Conservation (phyloP, 1,284 basidiomycete species). For the Papiliotrema nemorosa region DNA sequence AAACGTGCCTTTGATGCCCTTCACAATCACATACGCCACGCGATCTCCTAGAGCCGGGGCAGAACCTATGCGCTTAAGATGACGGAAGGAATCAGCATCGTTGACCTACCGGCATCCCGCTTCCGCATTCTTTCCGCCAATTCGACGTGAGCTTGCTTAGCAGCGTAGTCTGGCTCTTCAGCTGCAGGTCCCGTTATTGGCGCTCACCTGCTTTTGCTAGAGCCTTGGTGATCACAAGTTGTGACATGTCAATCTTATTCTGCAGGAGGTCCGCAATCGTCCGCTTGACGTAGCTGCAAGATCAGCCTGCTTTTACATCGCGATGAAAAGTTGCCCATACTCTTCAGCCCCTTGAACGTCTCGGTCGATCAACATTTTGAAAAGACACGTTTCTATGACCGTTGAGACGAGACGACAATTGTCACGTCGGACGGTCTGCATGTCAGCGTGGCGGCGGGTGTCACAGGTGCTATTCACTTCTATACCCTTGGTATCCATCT, state of each 20-base stretch:
- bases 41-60: constrained; percentile 91
- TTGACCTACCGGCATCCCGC: constrained; percentile 72
- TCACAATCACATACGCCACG: constrained; percentile 95
- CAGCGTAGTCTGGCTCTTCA: constrained; percentile 33
- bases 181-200: background rate
- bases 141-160: constrained; percentile 92
- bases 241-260: constrained; percentile 95
- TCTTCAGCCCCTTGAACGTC: constrained; percentile 89
- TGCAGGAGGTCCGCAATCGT: constrained; percentile 88
- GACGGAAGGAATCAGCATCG: background rate
- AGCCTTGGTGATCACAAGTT: constrained; percentile 95
- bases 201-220: constrained; percentile 73
- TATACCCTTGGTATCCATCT: constrained; percentile 98
- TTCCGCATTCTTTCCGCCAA: constrained; percentile 90
- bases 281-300: constrained; percentile 78
- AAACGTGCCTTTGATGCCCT: constrained; percentile 76
- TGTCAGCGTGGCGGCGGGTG: background rate
- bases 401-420: constrained; percentile 94
- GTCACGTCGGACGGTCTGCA: constrained; percentile 87
- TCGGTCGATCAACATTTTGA: constrained; percentile 92
- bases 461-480: constrained; percentile 59
- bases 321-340: constrained; percentile 51
- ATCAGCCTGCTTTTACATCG: background rate
- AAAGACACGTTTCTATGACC: constrained; percentile 91
- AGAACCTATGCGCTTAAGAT: constrained; percentile 57